Percentiles rank a stretch among this genome's conserved stretches.
phyloP scores from a whole-genome alignment of 768 basidiomycete genomes.

The Rhodocollybia butyracea region DNA sequence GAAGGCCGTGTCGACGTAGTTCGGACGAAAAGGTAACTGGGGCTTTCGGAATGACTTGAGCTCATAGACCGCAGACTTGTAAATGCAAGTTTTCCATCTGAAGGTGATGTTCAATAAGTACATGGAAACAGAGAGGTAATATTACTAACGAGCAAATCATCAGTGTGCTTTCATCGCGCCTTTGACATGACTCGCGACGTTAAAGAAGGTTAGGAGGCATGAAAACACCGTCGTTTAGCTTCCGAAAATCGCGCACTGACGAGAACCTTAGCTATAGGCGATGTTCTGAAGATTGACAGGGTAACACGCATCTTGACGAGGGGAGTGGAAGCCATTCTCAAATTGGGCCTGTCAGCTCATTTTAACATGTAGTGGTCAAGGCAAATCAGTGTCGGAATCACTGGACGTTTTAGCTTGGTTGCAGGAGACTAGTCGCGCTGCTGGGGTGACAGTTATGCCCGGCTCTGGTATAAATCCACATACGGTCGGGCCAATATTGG shows the following conservation, averaged over 20 bases:
- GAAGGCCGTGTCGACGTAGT: conserved; percentile 59
- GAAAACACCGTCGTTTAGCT: not conserved
- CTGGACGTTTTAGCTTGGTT: conserved; percentile 39
- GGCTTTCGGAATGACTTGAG: conserved; percentile 17
- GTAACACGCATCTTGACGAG: conserved; percentile 80
- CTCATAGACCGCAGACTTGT: conserved; percentile 14
- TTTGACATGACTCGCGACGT: conserved; percentile 68
- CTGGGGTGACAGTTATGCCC: conserved; percentile 63
- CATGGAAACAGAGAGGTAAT: not conserved
- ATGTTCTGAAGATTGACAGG: conserved; percentile 54
- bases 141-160: conserved; percentile 3
- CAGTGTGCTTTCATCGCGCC: conserved; percentile 79
- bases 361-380: conserved; percentile 50
- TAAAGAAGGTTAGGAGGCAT: conserved; percentile 48
- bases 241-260: not conserved
- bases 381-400: conserved; percentile 37
- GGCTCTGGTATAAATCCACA: conserved; percentile 71
- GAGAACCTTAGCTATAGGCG: conserved; percentile 34
- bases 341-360: not conserved
- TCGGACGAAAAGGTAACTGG: conserved; percentile 45
- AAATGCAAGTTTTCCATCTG: conserved; percentile 16
- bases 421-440: conserved; percentile 35
- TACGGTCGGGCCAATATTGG: conserved; percentile 49
- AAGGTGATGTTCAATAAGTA: conserved; percentile 11
- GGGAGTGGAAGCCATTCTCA: conserved; percentile 28